Evolutionary conservation across 208 protist species (phyloP).

Genomic region (Trypanosoma conorhini): DNA sequence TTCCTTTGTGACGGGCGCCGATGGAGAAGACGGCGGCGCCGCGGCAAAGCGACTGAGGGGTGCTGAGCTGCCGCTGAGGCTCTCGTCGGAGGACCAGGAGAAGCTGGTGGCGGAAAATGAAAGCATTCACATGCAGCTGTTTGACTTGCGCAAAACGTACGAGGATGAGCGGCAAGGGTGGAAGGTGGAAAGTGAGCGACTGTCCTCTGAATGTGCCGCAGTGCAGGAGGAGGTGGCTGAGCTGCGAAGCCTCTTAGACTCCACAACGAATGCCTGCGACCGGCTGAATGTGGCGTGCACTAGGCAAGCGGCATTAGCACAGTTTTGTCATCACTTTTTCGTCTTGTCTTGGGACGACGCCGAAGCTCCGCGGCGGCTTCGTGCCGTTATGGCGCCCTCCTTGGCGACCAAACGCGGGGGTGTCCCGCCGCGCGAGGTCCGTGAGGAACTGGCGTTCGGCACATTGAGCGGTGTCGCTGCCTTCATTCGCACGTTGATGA

Average conservation of each 20-base stretch:
- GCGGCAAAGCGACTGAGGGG: conserved; percentile 10
- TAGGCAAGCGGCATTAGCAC: conserved; percentile 42
- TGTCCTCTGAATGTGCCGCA: neutral
- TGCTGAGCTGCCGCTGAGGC: conserved; percentile 17
- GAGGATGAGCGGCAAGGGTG: conserved; percentile 36
- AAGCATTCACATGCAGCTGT: conserved; percentile 66
- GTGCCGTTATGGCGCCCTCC: conserved; percentile 8
- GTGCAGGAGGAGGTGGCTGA: conserved; percentile 46
- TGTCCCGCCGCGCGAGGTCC: conserved; percentile 12
- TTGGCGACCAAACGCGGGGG: neutral
- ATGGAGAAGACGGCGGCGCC: conserved; percentile 24
- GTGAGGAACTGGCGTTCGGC: conserved; percentile 20
- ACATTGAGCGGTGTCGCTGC: conserved; percentile 22
- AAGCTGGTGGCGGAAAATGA: conserved; percentile 72
- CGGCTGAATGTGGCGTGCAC: conserved; percentile 42
- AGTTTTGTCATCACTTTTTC: conserved; percentile 70
- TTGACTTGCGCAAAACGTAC: conserved; percentile 46
- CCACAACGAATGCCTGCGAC: conserved; percentile 38
- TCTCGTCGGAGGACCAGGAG: conserved; percentile 66
- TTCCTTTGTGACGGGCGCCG: conserved; percentile 54
- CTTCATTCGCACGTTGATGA: conserved; percentile 51
- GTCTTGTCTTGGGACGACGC: conserved; percentile 14
- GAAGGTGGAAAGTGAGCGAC: conserved; percentile 14
- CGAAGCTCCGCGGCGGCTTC: conserved; percentile 3
- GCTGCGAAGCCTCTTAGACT: conserved; percentile 41